Evolutionary conservation across 2,329 filamentous ascomycete genomes (phyloP).

Genomic region (Pseudogymnoascus destructans): DNA sequence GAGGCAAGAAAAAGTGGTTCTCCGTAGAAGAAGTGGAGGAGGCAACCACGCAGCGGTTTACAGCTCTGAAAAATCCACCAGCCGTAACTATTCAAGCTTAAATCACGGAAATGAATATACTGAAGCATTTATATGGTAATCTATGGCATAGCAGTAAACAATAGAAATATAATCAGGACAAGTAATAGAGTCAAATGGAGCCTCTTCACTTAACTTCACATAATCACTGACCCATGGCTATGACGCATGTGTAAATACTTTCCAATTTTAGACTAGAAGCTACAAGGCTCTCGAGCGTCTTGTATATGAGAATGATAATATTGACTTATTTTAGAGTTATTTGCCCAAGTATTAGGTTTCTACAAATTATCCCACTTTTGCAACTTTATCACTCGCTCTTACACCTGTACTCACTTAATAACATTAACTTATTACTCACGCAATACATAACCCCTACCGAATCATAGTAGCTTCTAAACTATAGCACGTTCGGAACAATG

Average conservation of each 20-base stretch:
- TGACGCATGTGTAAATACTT: neutral
- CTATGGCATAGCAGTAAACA: too few species aligned
- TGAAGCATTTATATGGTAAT: neutral
- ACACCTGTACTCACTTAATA: too few species aligned
- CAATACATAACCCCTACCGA: neutral
- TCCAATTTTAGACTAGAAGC: neutral
- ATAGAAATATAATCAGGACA: neutral
- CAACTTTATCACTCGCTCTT: neutral
- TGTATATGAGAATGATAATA: neutral
- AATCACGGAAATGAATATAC: neutral
- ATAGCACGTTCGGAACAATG: neutral
- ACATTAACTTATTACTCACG: neutral
- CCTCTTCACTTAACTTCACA: neutral
- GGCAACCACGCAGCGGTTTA: neutral
- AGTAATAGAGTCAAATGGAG: neutral
- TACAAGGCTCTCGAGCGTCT: neutral
- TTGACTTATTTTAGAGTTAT: neutral
- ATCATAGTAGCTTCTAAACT: neutral
- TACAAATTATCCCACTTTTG: neutral
- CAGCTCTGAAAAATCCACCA: neutral
- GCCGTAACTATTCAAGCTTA: neutral
- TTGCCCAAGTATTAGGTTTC: neutral
- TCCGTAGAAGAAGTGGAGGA: neutral
- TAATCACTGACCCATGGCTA: neutral
- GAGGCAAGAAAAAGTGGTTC: constrained; percentile 7